These are phyloP conservation scores for Immersiporthe knoxdaviesiana DNA, from an alignment of 2,329 filamentous ascomycete genomes.

Conservation along the genomic window DNA sequence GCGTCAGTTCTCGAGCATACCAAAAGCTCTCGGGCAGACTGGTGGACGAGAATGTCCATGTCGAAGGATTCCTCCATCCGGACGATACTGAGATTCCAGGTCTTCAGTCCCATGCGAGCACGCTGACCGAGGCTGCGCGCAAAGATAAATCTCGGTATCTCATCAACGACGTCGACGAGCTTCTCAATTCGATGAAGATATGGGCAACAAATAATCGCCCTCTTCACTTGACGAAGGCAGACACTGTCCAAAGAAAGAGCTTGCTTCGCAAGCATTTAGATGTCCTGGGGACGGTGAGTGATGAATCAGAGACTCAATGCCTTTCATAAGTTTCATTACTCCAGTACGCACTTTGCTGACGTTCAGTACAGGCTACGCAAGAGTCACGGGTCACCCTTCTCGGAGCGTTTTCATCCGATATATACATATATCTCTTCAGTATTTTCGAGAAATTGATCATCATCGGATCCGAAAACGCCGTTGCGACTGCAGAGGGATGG, in stretches of 20 bases:
- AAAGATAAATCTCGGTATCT: conserved; percentile 49
- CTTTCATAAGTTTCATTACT: not conserved
- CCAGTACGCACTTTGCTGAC: not conserved
- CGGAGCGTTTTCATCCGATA: not conserved
- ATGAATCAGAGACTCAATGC: not conserved
- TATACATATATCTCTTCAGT: not conserved
- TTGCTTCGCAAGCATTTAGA: not conserved
- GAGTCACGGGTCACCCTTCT: not conserved
- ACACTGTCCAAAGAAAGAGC: not conserved
- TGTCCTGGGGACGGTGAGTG: not conserved
- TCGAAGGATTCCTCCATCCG: conserved; percentile 52
- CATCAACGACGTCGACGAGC: conserved; percentile 52
- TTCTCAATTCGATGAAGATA: conserved; percentile 56
- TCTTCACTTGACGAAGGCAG: not conserved
- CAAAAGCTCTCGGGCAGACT: conserved; percentile 63
- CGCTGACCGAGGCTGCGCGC: conserved; percentile 47
- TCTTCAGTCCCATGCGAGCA: conserved; percentile 61
- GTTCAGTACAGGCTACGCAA: not conserved
- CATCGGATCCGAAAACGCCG: conserved; percentile 7
- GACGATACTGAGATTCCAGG: conserved; percentile 64
- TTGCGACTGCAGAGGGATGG: conserved; percentile 30
- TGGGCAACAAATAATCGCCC: conserved; percentile 36
- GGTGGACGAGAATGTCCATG: conserved; percentile 52
- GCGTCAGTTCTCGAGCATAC: conserved; percentile 64
- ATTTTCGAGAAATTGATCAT: not conserved